Base-by-base conservation (phyloP, 768 basidiomycete genomes). In the Naganishia onofrii region DNA sequence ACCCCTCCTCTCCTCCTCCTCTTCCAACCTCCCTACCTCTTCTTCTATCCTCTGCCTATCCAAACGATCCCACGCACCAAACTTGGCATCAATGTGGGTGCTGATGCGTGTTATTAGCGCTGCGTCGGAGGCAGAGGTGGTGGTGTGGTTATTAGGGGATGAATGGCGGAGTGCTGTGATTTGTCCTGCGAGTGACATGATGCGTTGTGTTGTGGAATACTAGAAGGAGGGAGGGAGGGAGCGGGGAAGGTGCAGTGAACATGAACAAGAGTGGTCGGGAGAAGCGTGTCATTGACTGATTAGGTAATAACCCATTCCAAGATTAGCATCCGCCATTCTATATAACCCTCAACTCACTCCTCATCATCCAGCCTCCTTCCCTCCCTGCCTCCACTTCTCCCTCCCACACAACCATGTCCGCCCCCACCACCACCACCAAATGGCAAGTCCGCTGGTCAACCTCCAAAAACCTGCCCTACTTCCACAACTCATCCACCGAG, bases 401-500 rank as follows among this genome's bases (percentile, higher is more conserved):
- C 48, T n/a, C n/a, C 19, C 12, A 51, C 48, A 4, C 48, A 21
- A 51, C 48, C 3, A 51, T 51, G 55, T 44, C 73, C 64, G 72
- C 70, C 71, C 60, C 36, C n/a, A n/a, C n/a, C n/a, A n/a, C n/a
- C n/a, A n/a, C n/a, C n/a, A n/a, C n/a, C n/a, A n/a, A n/a, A 26
- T 97, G 92, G 93, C 91, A 96, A 86, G 84, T 97, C 73, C 89
- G 92, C 70, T 86, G 92, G 84, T 94, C 92, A 53, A 87, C 81
- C 77, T 89, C 91, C 26, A 87, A 87, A 76, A 80, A 85, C 29
- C 79, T 91, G 42, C 90, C 92, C 19, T 98, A 98, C 84, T 98
- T 88, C 83, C 95, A 87, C 88, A 90, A 96, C 81, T 74, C 82
- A 46, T 78, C 84, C 32, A 90, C 89, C 56, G 84, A 85, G 57